These are phyloP conservation scores for Pestalotiopsis sp. DNA, from an alignment of 2,329 filamentous ascomycete species.

Conservation along the genomic window DNA sequence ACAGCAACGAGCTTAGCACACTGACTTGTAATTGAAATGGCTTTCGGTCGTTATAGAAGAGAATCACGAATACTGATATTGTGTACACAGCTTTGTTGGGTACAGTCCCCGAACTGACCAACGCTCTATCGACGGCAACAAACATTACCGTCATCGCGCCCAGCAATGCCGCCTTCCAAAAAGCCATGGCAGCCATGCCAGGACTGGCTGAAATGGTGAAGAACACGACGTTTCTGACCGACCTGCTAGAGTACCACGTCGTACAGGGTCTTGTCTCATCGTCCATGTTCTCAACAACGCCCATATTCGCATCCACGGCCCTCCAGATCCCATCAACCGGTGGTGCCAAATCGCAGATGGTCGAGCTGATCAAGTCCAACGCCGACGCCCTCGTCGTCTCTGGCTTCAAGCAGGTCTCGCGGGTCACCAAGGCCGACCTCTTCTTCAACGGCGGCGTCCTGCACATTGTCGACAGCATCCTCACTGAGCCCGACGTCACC, in stretches of 20 bases:
- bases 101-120: constrained; percentile 14
- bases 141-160: constrained; percentile 32
- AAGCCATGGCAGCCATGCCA: constrained; percentile 30
- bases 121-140: constrained; percentile 4
- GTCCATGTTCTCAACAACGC: constrained; percentile 21
- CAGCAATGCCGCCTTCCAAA: constrained; percentile 35
- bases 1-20: constrained; percentile 15
- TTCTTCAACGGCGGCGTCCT: constrained; percentile 35
- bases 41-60: neutral
- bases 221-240: constrained; percentile 11
- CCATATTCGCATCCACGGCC: constrained; percentile 36
- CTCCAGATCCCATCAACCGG: constrained; percentile 31
- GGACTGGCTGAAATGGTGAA: constrained; percentile 27
- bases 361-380: constrained; percentile 19
- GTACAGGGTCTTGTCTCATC: constrained; percentile 27
- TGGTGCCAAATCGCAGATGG: constrained; percentile 23
- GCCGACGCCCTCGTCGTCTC: constrained; percentile 12
- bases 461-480: constrained; percentile 39
- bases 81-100: constrained; percentile 17
- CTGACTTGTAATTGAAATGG: constrained; percentile 11
- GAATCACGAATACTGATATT: neutral
- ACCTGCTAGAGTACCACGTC: constrained; percentile 17
- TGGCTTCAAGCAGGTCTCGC: constrained; percentile 24
- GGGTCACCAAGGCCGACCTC: constrained; percentile 30
- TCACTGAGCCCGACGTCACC: constrained; percentile 36